Conservation (phyloP, 106 monocot species). For the Acorus gramineus region DNA sequence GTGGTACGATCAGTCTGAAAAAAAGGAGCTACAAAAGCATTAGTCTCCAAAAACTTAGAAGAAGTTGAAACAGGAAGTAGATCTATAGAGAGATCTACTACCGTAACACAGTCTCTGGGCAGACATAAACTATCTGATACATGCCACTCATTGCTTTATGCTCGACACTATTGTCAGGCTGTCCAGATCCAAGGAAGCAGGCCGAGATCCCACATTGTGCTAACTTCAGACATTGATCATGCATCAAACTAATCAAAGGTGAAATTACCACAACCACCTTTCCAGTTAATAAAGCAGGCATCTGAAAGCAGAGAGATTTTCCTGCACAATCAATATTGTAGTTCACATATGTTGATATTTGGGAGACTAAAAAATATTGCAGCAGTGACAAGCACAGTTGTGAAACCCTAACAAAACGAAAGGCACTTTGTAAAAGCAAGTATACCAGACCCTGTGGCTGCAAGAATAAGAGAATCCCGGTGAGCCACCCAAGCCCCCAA, state of each 20-base stretch:
- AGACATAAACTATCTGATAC: slow-evolving; percentile 86
- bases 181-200: slow-evolving; percentile 98
- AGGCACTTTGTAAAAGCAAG: background rate
- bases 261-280: slow-evolving; percentile 87
- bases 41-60: background rate
- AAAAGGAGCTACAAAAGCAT: slow-evolving; percentile 1
- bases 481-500: slow-evolving; percentile 61
- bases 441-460: slow-evolving; percentile 93
- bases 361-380: background rate
- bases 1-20: slow-evolving; percentile 74
- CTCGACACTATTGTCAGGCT: slow-evolving; percentile 77
- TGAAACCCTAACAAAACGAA: too few species aligned
- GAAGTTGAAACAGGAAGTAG: background rate
- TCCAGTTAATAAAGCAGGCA: slow-evolving; percentile 72
- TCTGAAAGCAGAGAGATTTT: slow-evolving; percentile 95
- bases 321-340: slow-evolving; percentile 37
- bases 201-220: slow-evolving; percentile 76
- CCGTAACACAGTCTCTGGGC: slow-evolving; percentile 93
- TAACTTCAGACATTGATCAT: slow-evolving; percentile 92
- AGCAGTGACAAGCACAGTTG: too few species aligned
- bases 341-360: background rate
- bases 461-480: slow-evolving; percentile 80
- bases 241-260: slow-evolving; percentile 99
- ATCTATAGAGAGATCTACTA: slow-evolving; percentile 3
- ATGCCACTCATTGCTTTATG: slow-evolving; percentile 75